Base-by-base conservation (phyloP, 345 rosid species). In the Gossypium thurberi region DNA sequence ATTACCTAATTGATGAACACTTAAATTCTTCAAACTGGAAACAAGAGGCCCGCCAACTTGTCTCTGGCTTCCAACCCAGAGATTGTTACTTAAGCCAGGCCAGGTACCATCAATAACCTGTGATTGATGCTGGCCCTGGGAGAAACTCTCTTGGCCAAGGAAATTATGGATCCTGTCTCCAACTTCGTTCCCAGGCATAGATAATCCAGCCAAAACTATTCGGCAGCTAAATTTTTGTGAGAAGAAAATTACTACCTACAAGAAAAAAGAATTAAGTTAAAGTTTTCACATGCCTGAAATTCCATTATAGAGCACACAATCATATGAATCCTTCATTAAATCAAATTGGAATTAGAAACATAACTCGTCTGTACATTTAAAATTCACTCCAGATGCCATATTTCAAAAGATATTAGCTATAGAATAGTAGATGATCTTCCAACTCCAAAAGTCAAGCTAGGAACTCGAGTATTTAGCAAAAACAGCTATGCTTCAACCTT, bases 141-240 rank as follows among this genome's bases (percentile, higher is more conserved):
- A 78, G 76, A 87, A 78, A 79, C 80, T 84, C 78, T 89, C 96
- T 75, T 85, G 96, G 79, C 86, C 91, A 85, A 91, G 85, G 84
- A 90, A 91, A 87, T 94, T 86, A 81, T 89, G 96, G 82, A 85
- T 85, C 87, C 87, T 90, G 81, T 94, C 98, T 79, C 92, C 97
- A 84, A 81, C 87, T 86, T 90, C 91, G 91, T 94, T 90, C 78
- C 96, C 97, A 90, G 96, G 90, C 97, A 90, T 91, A 55, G 94
- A 86, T 87, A 80, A 81, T 69, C 75, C 80, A 78, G 75, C 42
- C 68, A 60, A 75, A 74, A 77, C 23, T 75, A 70, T 77, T 74
- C 78, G 76, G 74, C 58, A 65, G 79, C 74, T 75, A 78, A 75
- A 73, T 57, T 81, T 70, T 73, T 61, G 74, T 26, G 51, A n/a